Conservation (phyloP, 805 yeast genomes). For the Suhomyces kilbournensis region DNA sequence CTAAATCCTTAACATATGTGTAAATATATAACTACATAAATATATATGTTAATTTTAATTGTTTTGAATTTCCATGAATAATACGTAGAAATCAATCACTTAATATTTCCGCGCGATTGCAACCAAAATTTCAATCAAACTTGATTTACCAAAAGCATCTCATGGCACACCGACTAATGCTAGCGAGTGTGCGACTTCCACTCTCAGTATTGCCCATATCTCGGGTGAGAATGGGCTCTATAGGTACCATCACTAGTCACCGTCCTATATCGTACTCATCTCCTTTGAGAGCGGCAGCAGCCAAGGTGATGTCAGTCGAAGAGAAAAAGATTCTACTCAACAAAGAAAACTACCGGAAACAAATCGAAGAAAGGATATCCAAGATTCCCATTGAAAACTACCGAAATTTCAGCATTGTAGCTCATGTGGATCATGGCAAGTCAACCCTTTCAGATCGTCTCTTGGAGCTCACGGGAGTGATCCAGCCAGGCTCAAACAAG, state of each 20-base stretch:
- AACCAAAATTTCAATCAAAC: background rate
- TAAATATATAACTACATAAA: too few relatives aligned
- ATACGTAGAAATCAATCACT: background rate
- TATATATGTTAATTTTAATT: too few relatives aligned
- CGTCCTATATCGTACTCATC: background rate
- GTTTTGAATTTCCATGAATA: background rate
- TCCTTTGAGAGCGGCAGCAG: background rate
- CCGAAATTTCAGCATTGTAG: constrained; percentile 90
- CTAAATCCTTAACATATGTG: too few relatives aligned
- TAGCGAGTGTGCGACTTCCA: background rate
- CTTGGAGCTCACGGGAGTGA: constrained; percentile 85
- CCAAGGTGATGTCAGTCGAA: constrained; percentile 13
- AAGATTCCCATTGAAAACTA: constrained; percentile 79
- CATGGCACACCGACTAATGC: background rate
- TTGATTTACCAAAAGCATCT: background rate
- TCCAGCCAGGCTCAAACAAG: constrained; percentile 67
- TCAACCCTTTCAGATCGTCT: constrained; percentile 87
- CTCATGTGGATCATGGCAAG: constrained; percentile 91
- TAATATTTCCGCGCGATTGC: background rate
- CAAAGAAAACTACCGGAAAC: constrained; percentile 30
- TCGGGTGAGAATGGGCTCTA: background rate
- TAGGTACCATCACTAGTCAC: background rate
- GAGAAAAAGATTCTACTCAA: constrained; percentile 29
- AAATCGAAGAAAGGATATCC: constrained; percentile 57
- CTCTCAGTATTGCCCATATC: background rate